Evolutionary conservation across 2,329 filamentous ascomycete genomes (phyloP).

Genomic region (Hymenoscyphus albidus): DNA sequence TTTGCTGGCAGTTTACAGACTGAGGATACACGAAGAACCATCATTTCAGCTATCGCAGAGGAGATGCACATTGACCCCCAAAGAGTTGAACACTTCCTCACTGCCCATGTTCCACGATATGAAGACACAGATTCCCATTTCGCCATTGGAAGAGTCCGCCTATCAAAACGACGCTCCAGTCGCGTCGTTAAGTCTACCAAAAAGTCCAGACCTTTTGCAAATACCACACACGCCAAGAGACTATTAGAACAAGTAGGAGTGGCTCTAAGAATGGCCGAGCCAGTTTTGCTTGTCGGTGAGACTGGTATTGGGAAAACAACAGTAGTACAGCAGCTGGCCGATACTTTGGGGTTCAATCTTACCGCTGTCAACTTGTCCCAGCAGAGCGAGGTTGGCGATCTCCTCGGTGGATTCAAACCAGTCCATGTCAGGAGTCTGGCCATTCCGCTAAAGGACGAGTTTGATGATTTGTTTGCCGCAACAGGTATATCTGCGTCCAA

Average conservation of each 20-base stretch:
- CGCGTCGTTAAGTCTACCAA: constrained; percentile 46
- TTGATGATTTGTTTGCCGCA: constrained; percentile 80
- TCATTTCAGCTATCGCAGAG: constrained; percentile 73
- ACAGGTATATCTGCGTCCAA: constrained; percentile 83
- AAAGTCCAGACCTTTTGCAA: constrained; percentile 72
- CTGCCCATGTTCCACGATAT: constrained; percentile 67
- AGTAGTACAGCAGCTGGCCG: constrained; percentile 86
- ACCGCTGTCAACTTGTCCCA: constrained; percentile 95
- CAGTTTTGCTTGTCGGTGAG: constrained; percentile 92
- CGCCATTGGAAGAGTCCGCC: constrained; percentile 61
- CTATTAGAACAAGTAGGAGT: constrained; percentile 85
- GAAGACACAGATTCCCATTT: constrained; percentile 57
- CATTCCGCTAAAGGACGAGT: constrained; percentile 87
- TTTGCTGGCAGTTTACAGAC: constrained; percentile 80
- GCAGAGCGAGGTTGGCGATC: constrained; percentile 94
- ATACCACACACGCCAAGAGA: constrained; percentile 77
- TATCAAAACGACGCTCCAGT: constrained; percentile 48
- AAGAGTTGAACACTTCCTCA: constrained; percentile 72
- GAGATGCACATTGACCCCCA: constrained; percentile 84
- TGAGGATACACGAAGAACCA: constrained; percentile 51
- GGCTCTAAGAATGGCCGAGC: constrained; percentile 79
- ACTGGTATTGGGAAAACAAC: constrained; percentile 99
- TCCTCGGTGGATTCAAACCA: constrained; percentile 94
- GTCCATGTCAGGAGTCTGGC: constrained; percentile 85
- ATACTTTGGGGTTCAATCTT: constrained; percentile 77